phyloP scores from a whole-genome alignment of 306 rosid genomes.

The Erythrophleum fordii region DNA sequence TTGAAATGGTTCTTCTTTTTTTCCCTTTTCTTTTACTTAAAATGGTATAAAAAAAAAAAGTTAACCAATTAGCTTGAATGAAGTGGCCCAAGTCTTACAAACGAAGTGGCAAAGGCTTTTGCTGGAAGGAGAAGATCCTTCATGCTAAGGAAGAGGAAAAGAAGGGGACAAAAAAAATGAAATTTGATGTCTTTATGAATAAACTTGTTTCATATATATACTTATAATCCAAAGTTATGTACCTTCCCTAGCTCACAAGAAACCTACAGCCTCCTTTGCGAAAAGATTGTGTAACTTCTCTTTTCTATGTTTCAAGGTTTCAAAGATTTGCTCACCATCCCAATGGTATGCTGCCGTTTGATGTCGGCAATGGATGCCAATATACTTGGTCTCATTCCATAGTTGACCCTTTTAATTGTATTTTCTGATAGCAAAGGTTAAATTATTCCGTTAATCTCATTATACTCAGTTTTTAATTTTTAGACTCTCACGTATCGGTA shows the following conservation, averaged over 20 bases:
- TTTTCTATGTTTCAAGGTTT: slow-evolving; percentile 30
- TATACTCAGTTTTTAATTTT: no score
- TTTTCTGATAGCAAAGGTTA: no score
- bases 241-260: slow-evolving; percentile 68
- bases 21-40: slow-evolving; percentile 19
- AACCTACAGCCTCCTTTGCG: slow-evolving; percentile 47
- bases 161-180: slow-evolving; percentile 38
- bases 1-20: slow-evolving; percentile 18
- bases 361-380: background rate
- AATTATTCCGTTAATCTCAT: no score
- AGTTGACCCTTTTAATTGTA: no score
- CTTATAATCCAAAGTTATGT: slow-evolving; percentile 35
- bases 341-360: background rate
- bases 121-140: slow-evolving; percentile 35
- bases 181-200: slow-evolving; percentile 36
- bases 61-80: slow-evolving; percentile 36
- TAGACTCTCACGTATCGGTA: no score
- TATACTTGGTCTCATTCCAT: background rate
- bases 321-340: background rate
- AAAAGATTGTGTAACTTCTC: slow-evolving; percentile 45
- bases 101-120: slow-evolving; percentile 44
- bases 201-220: background rate
- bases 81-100: slow-evolving; percentile 42
- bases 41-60: slow-evolving; percentile 39
- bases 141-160: slow-evolving; percentile 44